Base-by-base conservation (phyloP, 495 filamentous ascomycete species). In the Penicillium paradoxum region DNA sequence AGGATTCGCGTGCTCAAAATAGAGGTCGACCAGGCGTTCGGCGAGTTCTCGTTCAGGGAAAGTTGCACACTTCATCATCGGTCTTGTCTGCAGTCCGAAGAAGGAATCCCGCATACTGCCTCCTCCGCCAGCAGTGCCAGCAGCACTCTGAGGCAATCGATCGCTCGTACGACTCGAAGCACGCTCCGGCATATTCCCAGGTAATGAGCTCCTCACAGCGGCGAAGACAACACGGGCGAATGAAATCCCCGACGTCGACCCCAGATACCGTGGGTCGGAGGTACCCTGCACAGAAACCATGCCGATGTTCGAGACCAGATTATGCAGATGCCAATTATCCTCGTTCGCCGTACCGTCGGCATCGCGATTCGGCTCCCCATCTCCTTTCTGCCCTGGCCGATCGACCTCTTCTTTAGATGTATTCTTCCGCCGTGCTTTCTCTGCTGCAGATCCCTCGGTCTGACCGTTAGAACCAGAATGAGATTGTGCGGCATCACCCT, bases 181-280 rank as follows among this genome's bases (percentile, higher is more conserved):
- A 22, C 83, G 82, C 55, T 89, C 87, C 2, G 85, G 81, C 29
- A 59, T 56, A 39, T 74, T 73, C 1, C 72, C 71, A 5, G 69
- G 64, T 1, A 95, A 85, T 0, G 88, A 91, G 50, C 85, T 90
- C 66, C 95, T 92, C 42, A 97, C 89, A 0, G 92, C 92, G 10
- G 92, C 91, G 62, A 96, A 95, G 21, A 97, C 91, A 7, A 97
- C 89, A 38, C 90, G 80, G 14, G 92, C 91, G 70, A 97, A 97
- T 1, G 91, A 95, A 36, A 97, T 92, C 3, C 92, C 92, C 7
- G 89, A 91, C 11, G 89, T 87, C 2, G 91, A 89, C 6, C 90
- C 90, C 2, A 95, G 76, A 68, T 89, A 90, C 50, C 89, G 83
- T 3, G 85, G 86, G 67, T 90, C 85, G 2, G 87, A 86, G 4